Conservation (phyloP, 176 grass and related monocot species). For the Metroxylon sagu region DNA sequence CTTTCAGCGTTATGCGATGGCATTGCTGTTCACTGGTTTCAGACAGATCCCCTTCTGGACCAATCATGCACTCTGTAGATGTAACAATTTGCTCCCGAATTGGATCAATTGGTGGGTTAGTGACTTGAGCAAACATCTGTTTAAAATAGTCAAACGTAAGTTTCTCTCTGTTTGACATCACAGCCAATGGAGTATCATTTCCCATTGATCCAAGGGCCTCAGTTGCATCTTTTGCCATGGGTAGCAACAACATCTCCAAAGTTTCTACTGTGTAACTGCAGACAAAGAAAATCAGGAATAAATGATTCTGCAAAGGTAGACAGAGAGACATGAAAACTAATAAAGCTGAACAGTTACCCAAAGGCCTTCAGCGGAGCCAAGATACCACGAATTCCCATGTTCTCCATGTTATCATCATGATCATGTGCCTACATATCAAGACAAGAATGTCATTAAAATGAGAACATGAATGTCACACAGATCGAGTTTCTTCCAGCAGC, state of each 20-base stretch:
- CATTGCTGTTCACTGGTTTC: conserved; percentile 91
- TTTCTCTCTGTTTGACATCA: conserved; percentile 98
- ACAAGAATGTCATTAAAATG: too few relatives aligned
- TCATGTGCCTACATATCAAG: conserved; percentile 23
- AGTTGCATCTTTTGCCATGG: conserved; percentile 73
- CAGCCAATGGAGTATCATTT: conserved; percentile 85
- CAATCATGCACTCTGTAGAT: conserved; percentile 97
- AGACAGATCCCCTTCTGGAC: conserved; percentile 88
- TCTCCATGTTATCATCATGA: conserved; percentile 25
- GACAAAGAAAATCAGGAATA: conserved; percentile 15
- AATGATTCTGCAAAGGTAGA: conserved; percentile 5
- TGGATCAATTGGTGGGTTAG: conserved; percentile 94
- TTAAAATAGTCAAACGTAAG: conserved; percentile 96
- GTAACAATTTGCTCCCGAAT: conserved; percentile 97
- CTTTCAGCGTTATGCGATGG: conserved; percentile 66
- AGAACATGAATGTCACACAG: too few relatives aligned
- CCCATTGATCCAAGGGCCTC: conserved; percentile 98
- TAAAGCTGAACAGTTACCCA: conserved; percentile 45
- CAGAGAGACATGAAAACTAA: background rate
- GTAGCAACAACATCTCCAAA: conserved; percentile 84
- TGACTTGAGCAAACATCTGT: conserved; percentile 99
- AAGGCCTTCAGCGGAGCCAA: conserved; percentile 86
- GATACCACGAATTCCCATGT: conserved; percentile 57
- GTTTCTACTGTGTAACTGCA: conserved; percentile 88
- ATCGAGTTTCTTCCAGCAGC: conserved; percentile 3